Evolutionary conservation across 306 rosid genomes (phyloP), one percentile per base, ranked within the genome.

Genomic region (Vachellia pachyceras): DNA sequence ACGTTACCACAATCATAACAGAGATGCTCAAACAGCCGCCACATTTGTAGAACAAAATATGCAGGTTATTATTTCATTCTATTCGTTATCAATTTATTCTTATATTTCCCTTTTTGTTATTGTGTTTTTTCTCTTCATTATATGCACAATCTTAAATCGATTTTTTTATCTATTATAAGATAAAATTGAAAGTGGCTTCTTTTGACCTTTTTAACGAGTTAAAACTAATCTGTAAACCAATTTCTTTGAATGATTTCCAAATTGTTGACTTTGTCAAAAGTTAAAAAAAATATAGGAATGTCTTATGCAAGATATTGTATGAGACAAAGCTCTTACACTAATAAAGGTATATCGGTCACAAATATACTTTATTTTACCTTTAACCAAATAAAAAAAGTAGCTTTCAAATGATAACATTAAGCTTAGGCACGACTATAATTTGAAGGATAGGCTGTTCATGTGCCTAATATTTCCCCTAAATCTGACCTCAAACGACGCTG

Each of bases 1-100:
- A 58, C 91, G 90, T 18, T 90, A 90, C 10, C 73, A 58, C 58
- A 84, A 80, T 81, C 85, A 84, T 11, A 36, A 76, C 35, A 88
- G 82, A 46, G 80, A 83, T 52, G 81, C 37, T 60, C 91, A 78
- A 52, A 61, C 80, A 42, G 12, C 47, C 73, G 72, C 77, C 72
- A 69, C 72, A 78, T 50, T 83, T 13, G 17, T 8, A 36, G 89
- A 84, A 40, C 83, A 82, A 80, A 82, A 76, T 72, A 41, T 78
- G 76, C 90, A 88, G 94, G 94, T 88, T 50, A 50, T 49, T 60
- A 60, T 60, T 3, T 73, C 39, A 36, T 69, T 55, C 29, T n/a
- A 36, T 75, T 63, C 5, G n/a, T 42, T 36, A 33, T 67, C 3
- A 25, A 4, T 60, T 23, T 25, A 11, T 13, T 60, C 6, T 12